Evolutionary conservation across 2,329 filamentous ascomycete genomes (phyloP).

Genomic region (Pseudocercospora fuligena): DNA sequence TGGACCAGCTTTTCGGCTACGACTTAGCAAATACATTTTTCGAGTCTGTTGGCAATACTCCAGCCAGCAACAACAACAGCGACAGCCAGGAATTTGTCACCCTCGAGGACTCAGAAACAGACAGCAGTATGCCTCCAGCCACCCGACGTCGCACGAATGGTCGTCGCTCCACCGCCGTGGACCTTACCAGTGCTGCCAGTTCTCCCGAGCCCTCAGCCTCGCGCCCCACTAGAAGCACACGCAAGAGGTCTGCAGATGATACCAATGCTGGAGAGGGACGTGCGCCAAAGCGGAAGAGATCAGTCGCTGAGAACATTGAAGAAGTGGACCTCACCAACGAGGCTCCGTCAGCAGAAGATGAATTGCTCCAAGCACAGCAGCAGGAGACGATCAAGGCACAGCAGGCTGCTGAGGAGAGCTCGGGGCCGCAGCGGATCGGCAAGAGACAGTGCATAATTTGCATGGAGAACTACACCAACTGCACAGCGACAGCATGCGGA

Average conservation of each 20-base stretch:
- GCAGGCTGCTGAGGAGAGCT: constrained; percentile 28
- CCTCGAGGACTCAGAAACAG: constrained; percentile 21
- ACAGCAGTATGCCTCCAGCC: constrained; percentile 19
- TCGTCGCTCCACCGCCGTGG: constrained; percentile 20
- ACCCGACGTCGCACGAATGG: constrained; percentile 4
- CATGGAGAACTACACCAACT: constrained; percentile 64
- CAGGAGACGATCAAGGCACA: constrained; percentile 32
- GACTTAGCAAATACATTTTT: neutral
- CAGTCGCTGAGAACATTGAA: constrained; percentile 20
- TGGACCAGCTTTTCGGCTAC: constrained; percentile 2
- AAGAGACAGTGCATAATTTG: constrained; percentile 66
- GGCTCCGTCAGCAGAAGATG: constrained; percentile 39
- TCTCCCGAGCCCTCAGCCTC: constrained; percentile 7
- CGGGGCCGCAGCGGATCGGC: constrained; percentile 45
- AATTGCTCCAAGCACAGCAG: constrained; percentile 40
- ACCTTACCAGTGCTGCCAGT: constrained; percentile 20
- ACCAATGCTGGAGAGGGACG: constrained; percentile 15
- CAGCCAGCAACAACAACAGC: constrained; percentile 3
- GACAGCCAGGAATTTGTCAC: constrained; percentile 28
- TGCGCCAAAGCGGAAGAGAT: constrained; percentile 22
- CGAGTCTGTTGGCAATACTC: neutral
- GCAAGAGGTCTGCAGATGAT: constrained; percentile 22
- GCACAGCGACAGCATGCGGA: constrained; percentile 65
- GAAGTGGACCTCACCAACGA: constrained; percentile 30
- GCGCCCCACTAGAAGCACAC: neutral